A percentile compares a stretch with the other conserved stretches of the same genome.
Evolutionary conservation across 2,329 filamentous ascomycete genomes (phyloP).

Genomic region (Elsinoe necatrix): DNA sequence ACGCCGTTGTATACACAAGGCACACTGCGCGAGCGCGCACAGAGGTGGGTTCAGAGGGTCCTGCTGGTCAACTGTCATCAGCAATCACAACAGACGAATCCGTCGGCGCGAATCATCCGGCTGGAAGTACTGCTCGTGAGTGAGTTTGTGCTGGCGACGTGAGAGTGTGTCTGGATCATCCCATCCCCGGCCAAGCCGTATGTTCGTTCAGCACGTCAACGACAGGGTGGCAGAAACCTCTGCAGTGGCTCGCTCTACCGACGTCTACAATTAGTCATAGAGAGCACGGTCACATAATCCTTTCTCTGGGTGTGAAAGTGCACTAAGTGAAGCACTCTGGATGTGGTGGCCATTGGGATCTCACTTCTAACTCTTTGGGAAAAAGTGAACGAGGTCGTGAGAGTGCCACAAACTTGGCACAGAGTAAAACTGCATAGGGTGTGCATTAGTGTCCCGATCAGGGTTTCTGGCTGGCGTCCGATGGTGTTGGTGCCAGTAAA

Average conservation of each 20-base stretch:
- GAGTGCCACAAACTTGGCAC: constrained; percentile 14
- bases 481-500: background rate
- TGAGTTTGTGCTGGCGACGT: background rate
- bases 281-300: background rate
- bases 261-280: background rate
- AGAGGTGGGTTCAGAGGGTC: constrained; percentile 1
- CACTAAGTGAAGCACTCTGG: background rate
- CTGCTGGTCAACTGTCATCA: constrained; percentile 14
- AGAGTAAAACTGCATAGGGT: constrained; percentile 14
- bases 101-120: constrained; percentile 9
- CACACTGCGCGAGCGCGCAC: constrained; percentile 3
- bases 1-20: constrained; percentile 9
- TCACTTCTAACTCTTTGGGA: background rate
- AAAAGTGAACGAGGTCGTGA: background rate
- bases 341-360: background rate
- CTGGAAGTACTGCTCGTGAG: background rate
- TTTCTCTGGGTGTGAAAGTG: background rate
- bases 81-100: constrained; percentile 10
- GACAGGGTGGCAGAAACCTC: background rate
- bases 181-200: background rate
- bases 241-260: no score
- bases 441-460: constrained; percentile 9
- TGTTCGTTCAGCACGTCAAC: background rate
- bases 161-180: background rate
- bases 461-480: constrained; percentile 8